Base-by-base conservation (phyloP, 176 grass and related monocot genomes). In the Zoysia pacifica region DNA sequence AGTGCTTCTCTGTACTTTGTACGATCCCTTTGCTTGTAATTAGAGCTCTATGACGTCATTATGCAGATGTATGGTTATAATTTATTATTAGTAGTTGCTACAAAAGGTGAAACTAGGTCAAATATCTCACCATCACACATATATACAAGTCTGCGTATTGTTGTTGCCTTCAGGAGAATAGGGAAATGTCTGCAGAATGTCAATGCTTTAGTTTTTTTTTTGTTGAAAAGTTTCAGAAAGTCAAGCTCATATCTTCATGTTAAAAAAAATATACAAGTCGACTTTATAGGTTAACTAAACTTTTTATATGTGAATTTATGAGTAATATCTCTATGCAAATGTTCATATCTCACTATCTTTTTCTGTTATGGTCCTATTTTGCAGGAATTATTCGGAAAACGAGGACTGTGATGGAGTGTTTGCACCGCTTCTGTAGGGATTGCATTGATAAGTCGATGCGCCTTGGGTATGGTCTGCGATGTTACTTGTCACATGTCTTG, bases 361-460 rank as follows among this genome's bases (percentile, higher is more conserved):
- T 49, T 52, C 20, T 82, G 58, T 67, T 81, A 77, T 86, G 61
- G 54, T 74, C 18, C 62, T 90, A 47, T 90, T 72, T 73, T 78
- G 46, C 77, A 94, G 92, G 92, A 12, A 94, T 94, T 79, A 91
- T 94, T 62, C 76, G 89, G 2, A 94, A 94, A 70, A 94, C 92
- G 73, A 89, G 92, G 68, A 94, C 92, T 8, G 92, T 94, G 70
- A 94, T 94, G 92, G 92, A 94, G 79, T 94, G 92, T 80, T 73
- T 94, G 80, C 92, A 94, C 79, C 89, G 92, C 9, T 94, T 94
- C 87, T 94, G 92, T 64, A 89, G 92, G 83, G 92, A 94, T 56
- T 94, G 92, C 81, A 94, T 91, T 76, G 92, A 94, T 81, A 94
- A 91, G 89, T 94, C 92, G 20, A 94, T 94, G 92, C 76, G 93